These are phyloP conservation scores for Amphibolis antarctica DNA, from an alignment of 106 monocot genomes.

Conservation along the genomic window DNA sequence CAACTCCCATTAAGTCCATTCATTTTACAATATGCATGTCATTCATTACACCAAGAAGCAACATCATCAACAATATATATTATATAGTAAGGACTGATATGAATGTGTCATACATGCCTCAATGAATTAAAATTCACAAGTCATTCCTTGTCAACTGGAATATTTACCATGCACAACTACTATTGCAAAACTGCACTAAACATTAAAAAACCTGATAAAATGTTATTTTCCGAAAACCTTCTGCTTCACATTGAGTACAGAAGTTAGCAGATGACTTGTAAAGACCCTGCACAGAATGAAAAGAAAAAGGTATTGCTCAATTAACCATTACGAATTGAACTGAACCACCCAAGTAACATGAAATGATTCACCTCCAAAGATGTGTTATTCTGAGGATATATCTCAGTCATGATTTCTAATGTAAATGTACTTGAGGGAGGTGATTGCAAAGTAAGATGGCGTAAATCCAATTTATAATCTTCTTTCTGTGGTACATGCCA, in stretches of 20 bases:
- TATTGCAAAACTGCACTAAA: neutral
- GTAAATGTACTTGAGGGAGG: constrained; percentile 55
- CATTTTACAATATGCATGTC: neutral
- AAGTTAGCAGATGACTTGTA: constrained; percentile 83
- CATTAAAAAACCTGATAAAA: constrained; percentile 69
- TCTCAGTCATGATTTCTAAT: constrained; percentile 86
- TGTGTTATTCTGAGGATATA: constrained; percentile 84
- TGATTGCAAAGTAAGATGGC: constrained; percentile 49
- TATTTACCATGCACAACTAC: neutral
- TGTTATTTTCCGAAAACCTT: constrained; percentile 93
- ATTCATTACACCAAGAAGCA: neutral
- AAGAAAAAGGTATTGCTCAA: neutral
- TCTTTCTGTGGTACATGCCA: constrained; percentile 30
- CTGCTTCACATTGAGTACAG: constrained; percentile 98
- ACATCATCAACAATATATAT: neutral
- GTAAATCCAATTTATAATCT: constrained; percentile 39
- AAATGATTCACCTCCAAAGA: constrained; percentile 73
- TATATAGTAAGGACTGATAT: too few species aligned
- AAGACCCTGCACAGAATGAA: constrained; percentile 54
- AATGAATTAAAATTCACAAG: too few species aligned
- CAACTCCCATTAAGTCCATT: neutral
- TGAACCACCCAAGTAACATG: neutral
- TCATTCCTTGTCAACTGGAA: neutral
- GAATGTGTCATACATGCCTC: too few species aligned
- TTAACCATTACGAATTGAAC: neutral